These are phyloP conservation scores for Aspergillus uvarum DNA, from an alignment of 2,329 filamentous ascomycete genomes.

Conservation along the genomic window DNA sequence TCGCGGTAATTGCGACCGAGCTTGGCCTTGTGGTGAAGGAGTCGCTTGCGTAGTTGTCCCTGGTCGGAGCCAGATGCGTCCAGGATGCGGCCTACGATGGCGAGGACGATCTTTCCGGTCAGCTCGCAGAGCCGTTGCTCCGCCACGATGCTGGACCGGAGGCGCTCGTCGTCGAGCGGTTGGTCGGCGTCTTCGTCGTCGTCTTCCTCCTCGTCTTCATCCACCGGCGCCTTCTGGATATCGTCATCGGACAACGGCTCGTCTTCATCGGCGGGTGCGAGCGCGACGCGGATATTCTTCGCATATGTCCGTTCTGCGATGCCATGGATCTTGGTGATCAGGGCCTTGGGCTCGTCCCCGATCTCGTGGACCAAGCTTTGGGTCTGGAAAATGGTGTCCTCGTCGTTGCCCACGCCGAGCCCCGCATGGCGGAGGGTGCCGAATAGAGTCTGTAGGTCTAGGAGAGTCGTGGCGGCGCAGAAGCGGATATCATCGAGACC, in stretches of 20 bases:
- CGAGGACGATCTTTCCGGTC: slow-evolving; percentile 79
- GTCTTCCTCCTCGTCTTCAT: slow-evolving; percentile 42
- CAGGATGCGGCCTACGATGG: slow-evolving; percentile 71
- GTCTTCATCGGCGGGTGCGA: slow-evolving; percentile 63
- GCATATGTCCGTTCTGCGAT: slow-evolving; percentile 74
- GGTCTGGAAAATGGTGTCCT: slow-evolving; percentile 55
- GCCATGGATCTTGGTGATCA: slow-evolving; percentile 75
- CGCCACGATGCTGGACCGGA: slow-evolving; percentile 68
- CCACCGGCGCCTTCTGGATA: slow-evolving; percentile 58
- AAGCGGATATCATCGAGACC: slow-evolving; percentile 74
- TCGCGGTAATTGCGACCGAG: slow-evolving; percentile 85
- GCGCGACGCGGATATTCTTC: slow-evolving; percentile 56
- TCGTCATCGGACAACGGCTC: slow-evolving; percentile 67
- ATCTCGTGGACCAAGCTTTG: slow-evolving; percentile 68
- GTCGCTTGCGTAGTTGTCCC: slow-evolving; percentile 66
- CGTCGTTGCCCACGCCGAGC: slow-evolving; percentile 39
- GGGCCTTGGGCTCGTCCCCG: slow-evolving; percentile 59
- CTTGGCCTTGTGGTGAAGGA: slow-evolving; percentile 75
- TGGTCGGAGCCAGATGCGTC: slow-evolving; percentile 62
- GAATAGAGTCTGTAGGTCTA: slow-evolving; percentile 81
- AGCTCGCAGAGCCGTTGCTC: slow-evolving; percentile 86
- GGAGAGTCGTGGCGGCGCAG: slow-evolving; percentile 70
- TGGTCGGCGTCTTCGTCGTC: slow-evolving; percentile 39
- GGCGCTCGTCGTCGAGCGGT: slow-evolving; percentile 51
- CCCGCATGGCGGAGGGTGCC: slow-evolving; percentile 63